Conservation (phyloP, 2,329 filamentous ascomycete genomes). For the Calonectria naviculata region DNA sequence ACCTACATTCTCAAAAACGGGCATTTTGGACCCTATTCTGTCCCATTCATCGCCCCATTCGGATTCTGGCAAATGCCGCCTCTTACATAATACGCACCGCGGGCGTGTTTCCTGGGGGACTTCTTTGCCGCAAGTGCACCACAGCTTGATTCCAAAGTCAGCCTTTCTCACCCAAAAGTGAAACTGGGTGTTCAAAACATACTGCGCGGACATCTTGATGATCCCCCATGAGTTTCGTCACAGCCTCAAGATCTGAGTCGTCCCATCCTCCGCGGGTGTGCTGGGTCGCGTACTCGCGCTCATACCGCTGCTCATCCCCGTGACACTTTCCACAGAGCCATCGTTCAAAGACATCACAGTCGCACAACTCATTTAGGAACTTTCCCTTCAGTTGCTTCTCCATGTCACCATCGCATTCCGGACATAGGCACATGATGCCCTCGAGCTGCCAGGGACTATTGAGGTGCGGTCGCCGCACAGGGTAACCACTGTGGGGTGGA, state of each 20-base stretch:
- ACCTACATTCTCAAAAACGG: too few relatives aligned
- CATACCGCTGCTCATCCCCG: not conserved
- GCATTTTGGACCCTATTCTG: too few relatives aligned
- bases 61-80: too few relatives aligned
- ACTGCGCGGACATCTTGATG: not conserved
- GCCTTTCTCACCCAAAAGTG: too few relatives aligned
- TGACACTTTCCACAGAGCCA: conserved; percentile 24
- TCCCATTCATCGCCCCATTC: too few relatives aligned
- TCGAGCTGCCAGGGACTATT: not conserved
- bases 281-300: not conserved
- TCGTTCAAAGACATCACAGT: conserved; percentile 24
- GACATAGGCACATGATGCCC: conserved; percentile 25
- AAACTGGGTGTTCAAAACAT: too few relatives aligned
- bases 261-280: not conserved
- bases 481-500: not conserved
- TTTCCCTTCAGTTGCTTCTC: not conserved
- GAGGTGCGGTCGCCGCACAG: conserved; percentile 20
- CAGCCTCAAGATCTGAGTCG: not conserved
- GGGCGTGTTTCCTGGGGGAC: too few relatives aligned
- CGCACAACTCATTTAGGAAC: conserved; percentile 19
- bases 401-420: not conserved
- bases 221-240: not conserved
- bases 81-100: too few relatives aligned
- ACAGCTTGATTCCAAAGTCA: too few relatives aligned
- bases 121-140: too few relatives aligned